Evolutionary conservation across 257 asterid species (phyloP), one percentile per base, ranked within the genome.

Genomic region (Nicotiana sylvestris): DNA sequence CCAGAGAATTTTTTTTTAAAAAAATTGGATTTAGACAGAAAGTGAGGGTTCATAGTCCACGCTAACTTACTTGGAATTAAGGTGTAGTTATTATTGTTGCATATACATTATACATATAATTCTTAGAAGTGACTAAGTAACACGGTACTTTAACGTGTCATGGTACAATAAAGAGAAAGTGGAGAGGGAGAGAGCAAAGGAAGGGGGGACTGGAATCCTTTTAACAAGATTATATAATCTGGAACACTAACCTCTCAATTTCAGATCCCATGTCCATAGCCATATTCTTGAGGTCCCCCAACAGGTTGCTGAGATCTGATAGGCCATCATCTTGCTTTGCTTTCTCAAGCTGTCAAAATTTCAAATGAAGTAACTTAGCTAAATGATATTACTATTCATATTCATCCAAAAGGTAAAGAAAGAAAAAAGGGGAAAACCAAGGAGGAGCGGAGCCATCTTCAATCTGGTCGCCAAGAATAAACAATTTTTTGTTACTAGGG

Each of bases 241-340:
- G 35, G 35, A 32, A 32, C 12, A 74, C 79, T 33, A n/a, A 88
- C 91, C 85, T 85, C 61, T 82, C 90, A 58, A 89, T 82, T 82
- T 89, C 91, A 21, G 86, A 81, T 51, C 91, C 91, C 92, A 89
- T 89, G 85, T 87, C 92, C 35, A 82, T 18, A 57, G 92, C 92
- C 92, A 89, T 89, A 15, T 53, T 80, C 87, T 88, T 89, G 68
- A 89, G 85, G 61, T 88, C 91, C 67, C 91, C 88, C 83, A 89
- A 80, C 46, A 86, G 9, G 61, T 86, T 82, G 72, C 92, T 89
- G 65, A 89, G 81, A 66, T 86, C 88, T 27, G 86, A 83, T 32
- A 89, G 77, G 9, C 86, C 91, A 83, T 89, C 91, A 72, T 89
- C 92, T 87, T 89, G 91, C 80, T 89, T 89, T 43, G 49, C 84